Conservation (phyloP, 2,329 filamentous ascomycete genomes). For the Zalaria obscura region DNA sequence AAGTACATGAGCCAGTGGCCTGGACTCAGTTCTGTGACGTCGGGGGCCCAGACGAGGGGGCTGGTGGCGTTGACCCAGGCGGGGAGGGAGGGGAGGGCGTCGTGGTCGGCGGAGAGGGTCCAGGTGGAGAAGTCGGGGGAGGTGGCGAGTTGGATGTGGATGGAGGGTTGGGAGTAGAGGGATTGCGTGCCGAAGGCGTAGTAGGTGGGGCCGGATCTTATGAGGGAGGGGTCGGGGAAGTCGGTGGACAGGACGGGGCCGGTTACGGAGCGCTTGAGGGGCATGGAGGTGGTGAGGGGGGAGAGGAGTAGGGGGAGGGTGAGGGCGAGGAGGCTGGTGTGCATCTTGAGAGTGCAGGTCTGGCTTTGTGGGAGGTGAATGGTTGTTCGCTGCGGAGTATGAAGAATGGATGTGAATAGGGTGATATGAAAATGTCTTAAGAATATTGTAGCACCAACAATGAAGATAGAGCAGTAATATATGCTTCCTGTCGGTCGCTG, state of each 20-base stretch:
- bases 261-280: neutral
- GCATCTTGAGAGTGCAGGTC: no score
- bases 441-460: no score
- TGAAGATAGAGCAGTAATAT: no score
- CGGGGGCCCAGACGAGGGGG: conserved; percentile 20
- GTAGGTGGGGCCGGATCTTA: conserved; percentile 18
- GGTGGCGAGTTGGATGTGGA: conserved; percentile 20
- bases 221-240: conserved; percentile 19
- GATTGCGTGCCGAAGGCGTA: conserved; percentile 21
- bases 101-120: conserved; percentile 12
- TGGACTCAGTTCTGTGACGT: conserved; percentile 12
- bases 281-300: no score
- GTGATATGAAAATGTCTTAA: no score
- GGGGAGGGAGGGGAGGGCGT: conserved; percentile 16
- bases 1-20: conserved; percentile 16
- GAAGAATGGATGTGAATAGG: no score
- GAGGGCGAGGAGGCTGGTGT: no score
- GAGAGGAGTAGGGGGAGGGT: no score
- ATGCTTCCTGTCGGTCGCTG: no score
- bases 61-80: conserved; percentile 13
- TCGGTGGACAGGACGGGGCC: conserved; percentile 6
- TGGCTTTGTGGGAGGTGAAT: no score
- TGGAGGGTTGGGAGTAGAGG: conserved; percentile 8
- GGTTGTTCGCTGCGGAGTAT: no score
- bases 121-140: conserved; percentile 19